A percentile compares a stretch with the other conserved stretches of the same genome.
Conservation (phyloP, 2,329 filamentous ascomycete species). For the Tympanopsis confertula region DNA sequence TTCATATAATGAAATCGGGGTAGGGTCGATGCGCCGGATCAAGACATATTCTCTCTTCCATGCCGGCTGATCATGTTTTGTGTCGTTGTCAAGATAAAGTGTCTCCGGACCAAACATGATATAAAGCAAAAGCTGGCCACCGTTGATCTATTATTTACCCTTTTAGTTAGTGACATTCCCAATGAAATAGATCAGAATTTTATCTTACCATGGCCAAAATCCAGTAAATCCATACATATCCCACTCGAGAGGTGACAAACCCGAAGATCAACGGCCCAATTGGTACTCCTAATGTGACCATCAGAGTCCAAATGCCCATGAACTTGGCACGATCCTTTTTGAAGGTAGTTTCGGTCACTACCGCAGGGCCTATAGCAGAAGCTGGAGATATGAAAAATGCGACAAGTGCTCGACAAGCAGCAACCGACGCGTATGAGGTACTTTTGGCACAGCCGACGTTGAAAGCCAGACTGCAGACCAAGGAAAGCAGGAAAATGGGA, state of each 20-base stretch:
- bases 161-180: background rate
- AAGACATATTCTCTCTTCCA: background rate
- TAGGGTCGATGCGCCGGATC: background rate
- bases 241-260: background rate
- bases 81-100: background rate
- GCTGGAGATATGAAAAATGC: background rate
- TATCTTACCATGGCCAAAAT: background rate
- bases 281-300: background rate
- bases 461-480: conserved; percentile 27
- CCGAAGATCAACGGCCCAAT: background rate
- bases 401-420: background rate
- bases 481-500: conserved; percentile 34
- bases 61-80: background rate
- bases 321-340: background rate
- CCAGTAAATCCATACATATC: background rate
- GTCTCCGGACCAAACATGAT: background rate
- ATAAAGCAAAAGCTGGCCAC: background rate
- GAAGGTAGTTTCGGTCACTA: background rate
- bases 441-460: conserved; percentile 36
- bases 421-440: conserved; percentile 8
- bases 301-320: background rate
- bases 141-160: background rate
- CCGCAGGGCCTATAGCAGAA: background rate
- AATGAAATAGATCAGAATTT: background rate
- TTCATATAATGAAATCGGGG: background rate